Evolutionary conservation across 2,329 filamentous ascomycete species (phyloP).

Genomic region (Chrysoporthe cubensis): DNA sequence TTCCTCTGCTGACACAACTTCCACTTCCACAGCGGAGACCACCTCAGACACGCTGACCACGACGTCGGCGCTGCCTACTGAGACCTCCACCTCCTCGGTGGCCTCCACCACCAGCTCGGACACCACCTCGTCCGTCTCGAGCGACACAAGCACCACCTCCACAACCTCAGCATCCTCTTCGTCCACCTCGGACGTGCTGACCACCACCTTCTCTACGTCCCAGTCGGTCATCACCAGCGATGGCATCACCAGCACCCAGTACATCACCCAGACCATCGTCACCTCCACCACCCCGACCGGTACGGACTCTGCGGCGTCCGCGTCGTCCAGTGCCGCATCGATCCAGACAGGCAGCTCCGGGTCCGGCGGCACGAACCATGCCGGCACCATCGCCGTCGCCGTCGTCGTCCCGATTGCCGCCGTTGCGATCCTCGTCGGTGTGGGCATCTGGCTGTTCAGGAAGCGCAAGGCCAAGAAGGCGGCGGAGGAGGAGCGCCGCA

Average conservation of each 20-base stretch:
- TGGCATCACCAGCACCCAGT: slow-evolving; percentile 24
- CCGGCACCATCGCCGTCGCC: slow-evolving; percentile 83
- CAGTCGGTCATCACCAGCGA: slow-evolving; percentile 15
- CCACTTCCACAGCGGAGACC: slow-evolving; percentile 25
- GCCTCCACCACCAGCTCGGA: slow-evolving; percentile 12
- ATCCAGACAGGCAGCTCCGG: slow-evolving; percentile 36
- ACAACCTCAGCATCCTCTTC: slow-evolving; percentile 14
- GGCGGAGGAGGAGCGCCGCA: slow-evolving; percentile 84
- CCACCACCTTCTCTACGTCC: slow-evolving; percentile 21
- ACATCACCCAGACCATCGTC: slow-evolving; percentile 30
- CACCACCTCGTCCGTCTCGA: slow-evolving; percentile 2
- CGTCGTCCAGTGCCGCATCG: slow-evolving; percentile 15
- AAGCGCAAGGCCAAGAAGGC: slow-evolving; percentile 84
- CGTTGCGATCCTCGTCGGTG: slow-evolving; percentile 78
- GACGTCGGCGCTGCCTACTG: slow-evolving; percentile 8
- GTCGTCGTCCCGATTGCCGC: slow-evolving; percentile 92
- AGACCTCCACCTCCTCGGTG: slow-evolving; percentile 6
- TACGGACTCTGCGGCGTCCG: slow-evolving; percentile 16
- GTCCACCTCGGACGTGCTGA: not conserved
- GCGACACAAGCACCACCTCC: slow-evolving; percentile 8
- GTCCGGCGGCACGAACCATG: slow-evolving; percentile 56
- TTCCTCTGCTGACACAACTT: slow-evolving; percentile 28
- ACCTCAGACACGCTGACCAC: slow-evolving; percentile 2
- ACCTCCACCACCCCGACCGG: slow-evolving; percentile 12
- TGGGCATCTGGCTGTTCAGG: slow-evolving; percentile 83